phyloP scores from a whole-genome alignment of 768 basidiomycete species.

The Amanita fuliginea region DNA sequence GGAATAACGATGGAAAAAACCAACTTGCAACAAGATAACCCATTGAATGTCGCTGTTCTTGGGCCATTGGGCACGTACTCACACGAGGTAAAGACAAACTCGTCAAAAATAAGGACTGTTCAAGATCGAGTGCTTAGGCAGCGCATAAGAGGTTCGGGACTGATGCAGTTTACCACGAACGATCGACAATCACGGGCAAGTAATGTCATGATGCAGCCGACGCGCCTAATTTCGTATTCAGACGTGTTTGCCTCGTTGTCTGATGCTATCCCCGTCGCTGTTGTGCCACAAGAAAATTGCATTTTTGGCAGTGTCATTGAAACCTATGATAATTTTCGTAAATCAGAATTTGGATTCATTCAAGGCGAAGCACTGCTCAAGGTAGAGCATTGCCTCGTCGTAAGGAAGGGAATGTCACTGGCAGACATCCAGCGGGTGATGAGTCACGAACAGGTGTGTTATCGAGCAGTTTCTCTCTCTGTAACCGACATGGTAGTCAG shows the following conservation, averaged over 20 bases:
- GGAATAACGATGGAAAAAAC: background rate
- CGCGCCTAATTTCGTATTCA: conserved; percentile 16
- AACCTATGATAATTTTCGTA: conserved; percentile 56
- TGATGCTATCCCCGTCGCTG: conserved; percentile 33
- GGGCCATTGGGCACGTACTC: conserved; percentile 67
- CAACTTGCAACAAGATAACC: background rate
- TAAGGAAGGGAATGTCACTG: conserved; percentile 43
- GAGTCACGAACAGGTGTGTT: conserved; percentile 74
- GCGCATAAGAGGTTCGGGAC: conserved; percentile 27
- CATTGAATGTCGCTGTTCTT: conserved; percentile 37
- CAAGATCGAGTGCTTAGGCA: conserved; percentile 18
- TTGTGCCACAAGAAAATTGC: conserved; percentile 78
- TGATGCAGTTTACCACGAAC: conserved; percentile 22
- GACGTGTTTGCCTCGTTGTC: conserved; percentile 50
- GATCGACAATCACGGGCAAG: conserved; percentile 24
- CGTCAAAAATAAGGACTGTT: background rate
- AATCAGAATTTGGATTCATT: conserved; percentile 36
- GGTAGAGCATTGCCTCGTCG: conserved; percentile 62
- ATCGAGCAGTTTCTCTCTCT: background rate
- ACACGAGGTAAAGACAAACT: conserved; percentile 30
- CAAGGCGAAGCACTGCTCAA: conserved; percentile 47
- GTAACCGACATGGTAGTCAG: conserved; percentile 20
- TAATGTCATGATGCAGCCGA: background rate
- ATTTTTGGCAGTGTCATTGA: conserved; percentile 66
- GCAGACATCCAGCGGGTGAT: conserved; percentile 46